Base-by-base conservation (phyloP, 129 eudicot species). In the Gnaphalium uliginosum region DNA sequence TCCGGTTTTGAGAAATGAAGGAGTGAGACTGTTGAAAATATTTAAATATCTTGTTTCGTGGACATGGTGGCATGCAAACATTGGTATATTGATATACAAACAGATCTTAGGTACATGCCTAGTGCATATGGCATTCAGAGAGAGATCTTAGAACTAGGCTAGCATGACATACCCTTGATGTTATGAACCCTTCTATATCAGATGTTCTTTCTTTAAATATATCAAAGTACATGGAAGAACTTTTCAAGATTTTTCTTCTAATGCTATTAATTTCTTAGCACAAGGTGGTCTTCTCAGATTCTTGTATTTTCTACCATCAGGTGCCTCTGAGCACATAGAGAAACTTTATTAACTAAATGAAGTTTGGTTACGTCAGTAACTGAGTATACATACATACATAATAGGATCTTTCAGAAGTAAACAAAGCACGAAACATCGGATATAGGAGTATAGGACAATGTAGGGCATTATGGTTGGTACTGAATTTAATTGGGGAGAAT, bases 161-260 rank as follows among this genome's bases (percentile, higher is more conserved):
- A 61, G 15, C 22, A 25, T 46, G 19, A 76, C 66, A 53, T 48
- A 30, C 65, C 53, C 66, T 48, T 75, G n/a, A 64, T 30, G 62
- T 62, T 43, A 9, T 23, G 71, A 63, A 43, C 71, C 62, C 50
- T 46, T 63, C 48, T 46, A 75, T 51, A 43, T 75, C 39, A 76
- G 22, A 68, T 25, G 22, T 68, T 41, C 11, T 18, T 25, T 9
- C 7, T 51, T 23, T 7, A 32, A 1, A 24, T 21, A 66, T 26
- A 66, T 66, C 39, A 22, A 66, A 8, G 66, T 23, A 22, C 66
- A 66, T 25, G 21, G 0, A 53, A 29, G 5, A 13, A 6, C 41
- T 62, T 60, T 39, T 73, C 26, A 6, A 57, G 37, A 33, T 10
- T 43, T 62, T 74, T 43, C 22, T 29, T 61, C 70, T 25, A 59